phyloP scores from a whole-genome alignment of 352 stramenopile species.

The Elongisporangium anandrum region DNA sequence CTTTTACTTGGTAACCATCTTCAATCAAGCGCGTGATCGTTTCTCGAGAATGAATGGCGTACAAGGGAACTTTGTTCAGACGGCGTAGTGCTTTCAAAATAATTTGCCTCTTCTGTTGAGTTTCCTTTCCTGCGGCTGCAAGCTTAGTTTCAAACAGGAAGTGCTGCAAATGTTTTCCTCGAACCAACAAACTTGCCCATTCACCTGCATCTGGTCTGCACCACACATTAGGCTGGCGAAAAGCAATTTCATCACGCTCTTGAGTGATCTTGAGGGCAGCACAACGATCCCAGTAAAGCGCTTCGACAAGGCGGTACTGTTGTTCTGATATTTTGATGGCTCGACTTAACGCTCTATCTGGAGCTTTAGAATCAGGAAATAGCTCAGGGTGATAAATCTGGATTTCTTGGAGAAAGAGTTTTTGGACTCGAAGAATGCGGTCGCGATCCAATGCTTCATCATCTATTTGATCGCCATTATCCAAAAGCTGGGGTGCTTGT shows the following conservation, averaged over 20 bases:
- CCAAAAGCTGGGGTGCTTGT: slow-evolving; percentile 1
- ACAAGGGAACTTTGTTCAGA: slow-evolving; percentile 54
- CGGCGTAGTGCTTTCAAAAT: slow-evolving; percentile 45
- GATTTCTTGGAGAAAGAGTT: slow-evolving; percentile 56
- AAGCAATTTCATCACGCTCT: slow-evolving; percentile 31
- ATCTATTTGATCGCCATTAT: slow-evolving; percentile 13
- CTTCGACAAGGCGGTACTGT: slow-evolving; percentile 41
- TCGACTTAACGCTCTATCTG: background rate
- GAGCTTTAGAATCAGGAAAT: background rate
- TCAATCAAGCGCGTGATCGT: slow-evolving; percentile 43
- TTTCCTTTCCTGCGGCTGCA: slow-evolving; percentile 46
- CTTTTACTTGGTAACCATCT: slow-evolving; percentile 50
- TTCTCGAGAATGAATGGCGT: slow-evolving; percentile 41
- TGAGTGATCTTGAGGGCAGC: slow-evolving; percentile 61
- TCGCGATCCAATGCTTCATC: slow-evolving; percentile 40
- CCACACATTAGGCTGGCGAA: slow-evolving; percentile 54
- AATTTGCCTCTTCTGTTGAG: slow-evolving; percentile 35
- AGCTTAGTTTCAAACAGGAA: slow-evolving; percentile 67
- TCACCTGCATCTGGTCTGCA: slow-evolving; percentile 69
- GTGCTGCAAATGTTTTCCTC: slow-evolving; percentile 58
- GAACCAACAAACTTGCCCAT: slow-evolving; percentile 55
- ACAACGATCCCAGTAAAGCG: slow-evolving; percentile 83
- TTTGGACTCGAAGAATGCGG: slow-evolving; percentile 44
- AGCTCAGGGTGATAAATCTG: slow-evolving; percentile 52
- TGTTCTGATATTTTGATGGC: background rate